Conservation (phyloP, 805 yeast species). For the Yamadazyma tumulicola region DNA sequence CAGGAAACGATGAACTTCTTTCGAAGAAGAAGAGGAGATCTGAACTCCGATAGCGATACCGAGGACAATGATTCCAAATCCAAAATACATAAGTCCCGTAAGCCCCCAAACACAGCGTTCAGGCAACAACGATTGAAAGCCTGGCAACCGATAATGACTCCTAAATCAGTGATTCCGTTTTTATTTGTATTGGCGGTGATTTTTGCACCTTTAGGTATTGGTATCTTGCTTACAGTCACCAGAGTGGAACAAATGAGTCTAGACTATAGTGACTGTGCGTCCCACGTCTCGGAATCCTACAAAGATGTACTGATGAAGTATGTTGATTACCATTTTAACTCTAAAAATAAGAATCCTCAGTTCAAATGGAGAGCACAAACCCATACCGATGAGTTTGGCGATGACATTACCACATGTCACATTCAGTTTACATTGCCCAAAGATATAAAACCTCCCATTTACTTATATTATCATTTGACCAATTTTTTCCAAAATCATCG, state of each 20-base stretch:
- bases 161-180: conserved; percentile 85
- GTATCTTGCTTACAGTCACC: conserved; percentile 71
- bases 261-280: conserved; percentile 70
- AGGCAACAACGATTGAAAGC: conserved; percentile 70
- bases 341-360: conserved; percentile 31
- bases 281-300: conserved; percentile 43
- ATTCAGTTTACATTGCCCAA: conserved; percentile 71
- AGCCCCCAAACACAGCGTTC: conserved; percentile 66
- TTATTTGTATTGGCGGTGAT: conserved; percentile 69
- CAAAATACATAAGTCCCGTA: conserved; percentile 31
- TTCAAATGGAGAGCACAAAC: conserved; percentile 63
- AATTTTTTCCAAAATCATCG: conserved; percentile 94
- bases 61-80: conserved; percentile 18
- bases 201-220: conserved; percentile 90
- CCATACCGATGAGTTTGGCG: conserved; percentile 36
- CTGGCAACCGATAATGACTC: conserved; percentile 87
- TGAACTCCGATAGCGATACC: conserved; percentile 16
- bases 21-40: conserved; percentile 27
- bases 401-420: conserved; percentile 48
- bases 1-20: conserved; percentile 27
- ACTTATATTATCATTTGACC: conserved; percentile 78
- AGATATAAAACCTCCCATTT: conserved; percentile 67
- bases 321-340: conserved; percentile 59
- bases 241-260: conserved; percentile 72
- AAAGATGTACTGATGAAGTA: conserved; percentile 57